These are phyloP conservation scores for Irpex sp. DNA, from an alignment of 1,284 basidiomycete species.

Conservation along the genomic window DNA sequence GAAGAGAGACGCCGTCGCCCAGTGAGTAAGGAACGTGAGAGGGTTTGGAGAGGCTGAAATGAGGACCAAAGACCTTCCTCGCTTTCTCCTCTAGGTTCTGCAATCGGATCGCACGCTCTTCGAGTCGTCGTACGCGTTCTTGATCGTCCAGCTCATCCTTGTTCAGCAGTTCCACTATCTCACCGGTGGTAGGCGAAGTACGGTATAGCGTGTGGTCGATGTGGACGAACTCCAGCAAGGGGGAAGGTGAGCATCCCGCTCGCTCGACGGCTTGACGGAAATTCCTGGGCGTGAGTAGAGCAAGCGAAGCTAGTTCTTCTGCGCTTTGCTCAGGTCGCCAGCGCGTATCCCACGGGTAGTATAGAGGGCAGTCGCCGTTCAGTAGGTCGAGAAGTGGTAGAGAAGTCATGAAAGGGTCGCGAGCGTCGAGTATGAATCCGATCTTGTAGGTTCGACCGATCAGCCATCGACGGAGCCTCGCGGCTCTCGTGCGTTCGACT, in stretches of 20 bases:
- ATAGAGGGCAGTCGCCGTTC: background rate
- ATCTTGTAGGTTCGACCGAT: background rate
- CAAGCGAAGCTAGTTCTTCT: too few species aligned
- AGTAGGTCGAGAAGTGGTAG: background rate
- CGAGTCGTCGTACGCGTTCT: too few species aligned
- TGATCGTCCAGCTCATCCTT: background rate
- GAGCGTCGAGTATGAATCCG: background rate
- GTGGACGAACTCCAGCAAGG: too few species aligned
- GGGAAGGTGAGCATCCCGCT: too few species aligned
- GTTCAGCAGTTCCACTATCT: too few species aligned
- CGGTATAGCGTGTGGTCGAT: too few species aligned
- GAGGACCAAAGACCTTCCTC: background rate
- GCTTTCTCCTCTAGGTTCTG: background rate
- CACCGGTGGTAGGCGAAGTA: too few species aligned
- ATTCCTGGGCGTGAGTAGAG: too few species aligned
- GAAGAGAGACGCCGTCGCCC: background rate
- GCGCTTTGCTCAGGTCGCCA: too few species aligned
- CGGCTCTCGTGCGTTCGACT: background rate
- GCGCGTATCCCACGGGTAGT: background rate
- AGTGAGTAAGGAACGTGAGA: background rate
- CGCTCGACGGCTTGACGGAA: too few species aligned
- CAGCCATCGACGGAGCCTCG: background rate
- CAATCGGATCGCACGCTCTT: too few species aligned
- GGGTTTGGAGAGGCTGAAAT: background rate
- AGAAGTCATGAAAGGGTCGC: background rate